phyloP scores from a whole-genome alignment of 306 rosid genomes.

The Trichosanthes truncata region DNA sequence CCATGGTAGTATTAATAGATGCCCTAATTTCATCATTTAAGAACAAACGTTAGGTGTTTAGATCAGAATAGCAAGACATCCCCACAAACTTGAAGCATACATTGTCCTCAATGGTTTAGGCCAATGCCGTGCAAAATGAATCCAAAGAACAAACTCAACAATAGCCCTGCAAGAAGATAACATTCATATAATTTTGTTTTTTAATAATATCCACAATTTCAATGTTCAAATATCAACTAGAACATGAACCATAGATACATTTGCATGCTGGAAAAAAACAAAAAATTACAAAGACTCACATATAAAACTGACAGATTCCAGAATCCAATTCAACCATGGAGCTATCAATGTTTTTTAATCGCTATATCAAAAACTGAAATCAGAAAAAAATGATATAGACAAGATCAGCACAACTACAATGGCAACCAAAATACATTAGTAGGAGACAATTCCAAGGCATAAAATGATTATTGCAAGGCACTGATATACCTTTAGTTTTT shows the following conservation, averaged over 20 bases:
- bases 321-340: neutral
- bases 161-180: neutral
- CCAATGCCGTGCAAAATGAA: neutral
- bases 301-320: neutral
- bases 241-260: neutral
- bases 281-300: neutral
- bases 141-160: neutral
- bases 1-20: too few relatives aligned
- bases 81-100: too few relatives aligned
- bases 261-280: neutral
- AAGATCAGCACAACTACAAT: neutral
- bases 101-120: too few relatives aligned
- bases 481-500: neutral
- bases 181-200: neutral
- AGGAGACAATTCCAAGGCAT: neutral
- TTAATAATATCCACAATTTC: neutral
- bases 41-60: too few relatives aligned
- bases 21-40: too few relatives aligned
- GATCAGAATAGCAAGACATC: too few relatives aligned
- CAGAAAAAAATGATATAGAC: neutral
- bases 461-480: slow-evolving; percentile 4
- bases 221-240: neutral
- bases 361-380: neutral
- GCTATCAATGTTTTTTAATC: neutral
- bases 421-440: neutral